These are phyloP conservation scores for Phytophthora melonis DNA, from an alignment of 352 stramenopile genomes.

Conservation along the genomic window DNA sequence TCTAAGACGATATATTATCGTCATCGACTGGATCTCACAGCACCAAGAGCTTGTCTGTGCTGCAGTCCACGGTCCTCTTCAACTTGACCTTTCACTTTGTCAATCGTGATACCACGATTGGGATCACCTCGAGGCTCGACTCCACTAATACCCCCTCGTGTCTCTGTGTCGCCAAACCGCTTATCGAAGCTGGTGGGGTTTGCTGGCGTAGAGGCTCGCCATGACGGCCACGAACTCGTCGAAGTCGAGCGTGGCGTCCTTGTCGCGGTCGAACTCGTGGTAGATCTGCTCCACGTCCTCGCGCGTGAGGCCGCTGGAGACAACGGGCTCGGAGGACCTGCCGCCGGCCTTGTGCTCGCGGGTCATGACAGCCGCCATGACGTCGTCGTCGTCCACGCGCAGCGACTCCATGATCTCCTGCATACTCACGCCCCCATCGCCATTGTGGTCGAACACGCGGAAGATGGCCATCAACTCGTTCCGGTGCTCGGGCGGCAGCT, in stretches of 20 bases:
- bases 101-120: neutral
- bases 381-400: slow-evolving; percentile 73
- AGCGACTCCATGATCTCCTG: slow-evolving; percentile 81
- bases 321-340: slow-evolving; percentile 9
- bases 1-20: no score
- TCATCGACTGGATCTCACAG: neutral
- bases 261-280: slow-evolving; percentile 58
- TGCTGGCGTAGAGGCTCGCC: slow-evolving; percentile 52
- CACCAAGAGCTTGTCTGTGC: slow-evolving; percentile 19
- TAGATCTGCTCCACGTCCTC: slow-evolving; percentile 70
- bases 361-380: slow-evolving; percentile 51
- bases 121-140: slow-evolving; percentile 3
- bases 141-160: neutral
- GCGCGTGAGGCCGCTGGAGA: slow-evolving; percentile 59
- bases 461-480: slow-evolving; percentile 71
- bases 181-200: slow-evolving; percentile 17
- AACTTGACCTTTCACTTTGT: slow-evolving; percentile 18
- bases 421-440: slow-evolving; percentile 69
- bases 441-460: slow-evolving; percentile 74
- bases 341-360: slow-evolving; percentile 39
- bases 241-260: slow-evolving; percentile 67
- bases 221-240: slow-evolving; percentile 77
- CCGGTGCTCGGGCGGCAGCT: slow-evolving; percentile 47
- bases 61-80: slow-evolving; percentile 7
- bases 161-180: slow-evolving; percentile 21